Base-by-base conservation (phyloP, 1,139 yeast species). In the Pichia sp. region DNA sequence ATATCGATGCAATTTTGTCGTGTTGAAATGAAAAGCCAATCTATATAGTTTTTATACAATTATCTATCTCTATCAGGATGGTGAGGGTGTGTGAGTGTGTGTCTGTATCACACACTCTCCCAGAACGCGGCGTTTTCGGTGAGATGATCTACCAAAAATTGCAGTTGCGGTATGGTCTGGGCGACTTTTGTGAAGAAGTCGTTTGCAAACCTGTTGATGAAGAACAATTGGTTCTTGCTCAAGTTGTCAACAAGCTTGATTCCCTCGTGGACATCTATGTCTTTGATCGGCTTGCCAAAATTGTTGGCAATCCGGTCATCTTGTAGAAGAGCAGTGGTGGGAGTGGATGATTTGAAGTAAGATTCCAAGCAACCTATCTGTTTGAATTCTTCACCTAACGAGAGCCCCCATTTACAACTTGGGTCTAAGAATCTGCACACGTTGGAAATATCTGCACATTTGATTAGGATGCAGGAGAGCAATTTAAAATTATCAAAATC, bases 401-500 rank as follows among this genome's bases (percentile, higher is more conserved):
- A 82, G 58, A 80, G 72, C 4, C 96, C 96, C 97, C 98, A 91
- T 68, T 85, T 85, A 1, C 89, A 79, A 12, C 95, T 84, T 4
- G 89, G 82, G 44, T 79, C 71, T 52, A 88, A 71, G 1, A 91
- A 89, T 54, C 98, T 74, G 2, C 96, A 82, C 25, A 90, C 96
- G 66, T 91, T 91, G 34, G 96, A 87, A 48, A 91, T 90, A 68
- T 91, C 98, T 1, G 97, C 97, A 68, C 96, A 89, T 70, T 91
- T 91, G 56, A 91, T 83, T 55, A 91, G 75, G 55, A 89, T 70
- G 26, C 89, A 79, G 43, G 84, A 74, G 22, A 87, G 72, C 57
- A 89, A 54, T 25, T 67, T 60, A 13, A 48, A 39, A 28, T 61
- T 50, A 48, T 63, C 61, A 21, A 48, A 44, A 40, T 57, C 46